Evolutionary conservation across 108 stramenopile genomes (phyloP), one percentile per base, ranked within the genome.

Genomic region (Craspedostauros australis): DNA sequence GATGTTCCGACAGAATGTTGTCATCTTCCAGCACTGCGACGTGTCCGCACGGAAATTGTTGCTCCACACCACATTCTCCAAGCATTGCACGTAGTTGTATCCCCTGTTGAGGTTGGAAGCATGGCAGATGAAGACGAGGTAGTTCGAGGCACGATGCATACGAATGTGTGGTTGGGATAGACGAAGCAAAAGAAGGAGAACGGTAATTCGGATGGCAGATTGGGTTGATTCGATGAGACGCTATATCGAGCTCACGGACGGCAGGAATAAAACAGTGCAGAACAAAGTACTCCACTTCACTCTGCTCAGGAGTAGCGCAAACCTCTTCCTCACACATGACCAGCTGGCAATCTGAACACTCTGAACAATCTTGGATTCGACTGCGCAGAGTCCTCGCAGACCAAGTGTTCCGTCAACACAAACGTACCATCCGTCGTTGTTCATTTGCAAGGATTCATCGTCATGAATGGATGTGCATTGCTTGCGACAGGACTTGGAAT

Each of bases 1-100:
- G 16, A 80, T 50, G 46, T 80, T 56, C 3, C 79, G 73, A 54
- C 79, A 80, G 9, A 68, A 41, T 0, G 66, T 44, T 46, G 67
- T 75, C 62, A 80, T 48, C 47, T 73, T 70, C 71, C 66, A 64
- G 43, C 79, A 80, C 24, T 68, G 21, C 8, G 20, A n/a, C 52
- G 0, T 45, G 11, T 11, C 30, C 39, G 2, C 38, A 30, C 22
- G 44, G 50, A 27, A 46, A 47, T 47, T 50, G 9, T 6, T 62
- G 49, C 7, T 68, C 71, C 44, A 61, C 9, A 73, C 28, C 8
- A 82, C 45, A 16, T 64, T 60, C 49, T 82, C 80, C 14, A 82
- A 30, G 51, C 80, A 82, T n/a, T 51, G 36, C 0, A 82, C 80
- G 42, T 82, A 82, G 16, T 74, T 77, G 75, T 76, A 82, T 19